Conservation (phyloP, 495 filamentous ascomycete genomes). For the Lophiostoma macrostomum region DNA sequence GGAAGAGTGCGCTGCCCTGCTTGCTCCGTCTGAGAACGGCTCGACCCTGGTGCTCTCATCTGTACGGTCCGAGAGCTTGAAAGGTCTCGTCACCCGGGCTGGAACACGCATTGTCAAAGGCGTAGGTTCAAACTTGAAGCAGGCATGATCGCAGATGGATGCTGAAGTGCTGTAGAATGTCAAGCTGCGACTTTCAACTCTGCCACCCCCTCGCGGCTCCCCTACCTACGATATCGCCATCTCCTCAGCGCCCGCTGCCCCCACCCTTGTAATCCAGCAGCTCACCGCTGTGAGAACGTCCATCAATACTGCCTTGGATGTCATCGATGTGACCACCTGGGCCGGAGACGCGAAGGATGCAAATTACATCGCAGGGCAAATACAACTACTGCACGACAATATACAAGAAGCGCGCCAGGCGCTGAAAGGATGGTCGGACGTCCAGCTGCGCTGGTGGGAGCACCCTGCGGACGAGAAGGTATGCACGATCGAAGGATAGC, state of each 20-base stretch:
- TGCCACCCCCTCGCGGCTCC: constrained; percentile 51
- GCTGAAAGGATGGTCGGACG: constrained; percentile 56
- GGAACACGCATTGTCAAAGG: constrained; percentile 46
- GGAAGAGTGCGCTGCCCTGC: constrained; percentile 79
- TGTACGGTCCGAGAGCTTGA: constrained; percentile 81
- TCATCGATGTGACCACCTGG: constrained; percentile 71
- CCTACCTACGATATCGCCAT: constrained; percentile 56
- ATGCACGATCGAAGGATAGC: constrained; percentile 22
- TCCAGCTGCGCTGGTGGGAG: constrained; percentile 58
- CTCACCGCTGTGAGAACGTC: constrained; percentile 66
- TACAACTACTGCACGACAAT: constrained; percentile 71
- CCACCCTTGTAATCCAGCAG: constrained; percentile 59
- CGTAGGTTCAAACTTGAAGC: constrained; percentile 23
- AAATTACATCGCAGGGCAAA: constrained; percentile 72
- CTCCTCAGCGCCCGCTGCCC: constrained; percentile 48
- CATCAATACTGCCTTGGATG: constrained; percentile 74
- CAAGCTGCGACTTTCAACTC: constrained; percentile 43
- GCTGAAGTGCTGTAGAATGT: constrained; percentile 25
- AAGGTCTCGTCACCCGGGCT: constrained; percentile 77
- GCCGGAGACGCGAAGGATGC: constrained; percentile 57
- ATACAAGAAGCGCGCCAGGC: constrained; percentile 64
- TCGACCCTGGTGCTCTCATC: constrained; percentile 86
- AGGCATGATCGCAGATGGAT: not conserved
- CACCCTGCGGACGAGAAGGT: constrained; percentile 53
- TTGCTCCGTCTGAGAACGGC: constrained; percentile 76